Evolutionary conservation across 2,329 filamentous ascomycete genomes (phyloP).

Genomic region (Paecilomyces variotii): DNA sequence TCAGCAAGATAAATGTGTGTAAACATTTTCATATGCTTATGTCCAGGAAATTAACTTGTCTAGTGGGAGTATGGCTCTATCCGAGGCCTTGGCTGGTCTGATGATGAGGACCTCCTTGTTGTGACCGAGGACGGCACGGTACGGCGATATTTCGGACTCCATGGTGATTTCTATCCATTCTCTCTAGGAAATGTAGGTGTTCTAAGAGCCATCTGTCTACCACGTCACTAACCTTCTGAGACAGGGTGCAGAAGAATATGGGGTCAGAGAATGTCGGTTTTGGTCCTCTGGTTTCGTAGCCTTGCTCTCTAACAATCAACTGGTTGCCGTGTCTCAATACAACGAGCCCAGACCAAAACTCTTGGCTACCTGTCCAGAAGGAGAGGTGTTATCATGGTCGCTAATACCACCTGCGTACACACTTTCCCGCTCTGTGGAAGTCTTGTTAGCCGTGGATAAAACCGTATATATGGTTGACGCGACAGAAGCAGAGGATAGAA

Average conservation of each 20-base stretch:
- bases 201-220: not conserved
- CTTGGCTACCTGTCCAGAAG: conserved; percentile 67
- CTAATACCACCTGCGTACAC: conserved; percentile 83
- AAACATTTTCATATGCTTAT: not conserved
- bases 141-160: conserved; percentile 81
- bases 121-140: conserved; percentile 86
- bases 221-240: conserved; percentile 8
- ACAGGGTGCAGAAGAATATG: conserved; percentile 72
- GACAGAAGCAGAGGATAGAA: conserved; percentile 81
- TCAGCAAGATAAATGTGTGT: conserved; percentile 63
- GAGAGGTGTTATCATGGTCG: conserved; percentile 78
- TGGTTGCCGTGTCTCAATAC: conserved; percentile 83
- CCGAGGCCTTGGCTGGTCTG: conserved; percentile 88
- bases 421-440: conserved; percentile 86
- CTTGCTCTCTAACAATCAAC: conserved; percentile 75
- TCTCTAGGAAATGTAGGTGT: conserved; percentile 64
- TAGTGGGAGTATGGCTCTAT: conserved; percentile 85
- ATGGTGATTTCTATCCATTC: conserved; percentile 92
- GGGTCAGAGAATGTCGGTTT: conserved; percentile 84
- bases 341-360: conserved; percentile 81
- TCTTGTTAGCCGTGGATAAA: conserved; percentile 72
- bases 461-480: conserved; percentile 84
- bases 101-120: conserved; percentile 84
- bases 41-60: conserved; percentile 10
- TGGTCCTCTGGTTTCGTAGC: conserved; percentile 91